These are phyloP conservation scores for Botrytis elliptica DNA, from an alignment of 2,329 filamentous ascomycete genomes.

Conservation along the genomic window DNA sequence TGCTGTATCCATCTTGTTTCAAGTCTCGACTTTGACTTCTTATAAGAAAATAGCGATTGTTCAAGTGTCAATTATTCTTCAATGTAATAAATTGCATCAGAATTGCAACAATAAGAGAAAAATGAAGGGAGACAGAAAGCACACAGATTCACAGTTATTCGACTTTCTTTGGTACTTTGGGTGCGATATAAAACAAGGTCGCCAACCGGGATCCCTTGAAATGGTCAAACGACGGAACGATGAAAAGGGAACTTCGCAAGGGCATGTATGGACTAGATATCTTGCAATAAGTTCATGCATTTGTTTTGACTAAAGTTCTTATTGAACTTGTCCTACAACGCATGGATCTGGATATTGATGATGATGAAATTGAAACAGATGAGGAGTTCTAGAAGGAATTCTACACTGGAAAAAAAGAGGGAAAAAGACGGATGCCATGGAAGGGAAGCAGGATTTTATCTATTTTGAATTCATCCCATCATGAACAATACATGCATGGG, in stretches of 20 bases:
- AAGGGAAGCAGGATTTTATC: not conserved
- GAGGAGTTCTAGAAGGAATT: not conserved
- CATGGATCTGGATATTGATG: slow-evolving; percentile 11
- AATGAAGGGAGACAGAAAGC: not conserved
- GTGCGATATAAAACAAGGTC: slow-evolving; percentile 18
- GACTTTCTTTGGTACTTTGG: not conserved
- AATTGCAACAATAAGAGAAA: not conserved
- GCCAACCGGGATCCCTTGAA: slow-evolving; percentile 20
- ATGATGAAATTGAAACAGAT: slow-evolving; percentile 4
- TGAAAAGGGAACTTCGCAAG: slow-evolving; percentile 5
- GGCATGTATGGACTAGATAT: slow-evolving; percentile 10
- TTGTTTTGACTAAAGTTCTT: slow-evolving; percentile 12
- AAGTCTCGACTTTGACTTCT: not conserved
- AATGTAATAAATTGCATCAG: not conserved
- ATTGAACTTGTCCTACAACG: not conserved
- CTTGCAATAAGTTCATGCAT: slow-evolving; percentile 12
- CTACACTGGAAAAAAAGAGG: not conserved
- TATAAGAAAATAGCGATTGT: not conserved
- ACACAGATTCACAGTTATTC: not conserved
- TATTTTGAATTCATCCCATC: not conserved
- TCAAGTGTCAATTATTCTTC: not conserved
- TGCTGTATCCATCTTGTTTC: slow-evolving; percentile 4
- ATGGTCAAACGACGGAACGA: slow-evolving; percentile 20
- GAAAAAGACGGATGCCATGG: not conserved
- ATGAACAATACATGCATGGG: not conserved